phyloP scores from a whole-genome alignment of 768 basidiomycete species.

The Tephrocybe rancida region DNA sequence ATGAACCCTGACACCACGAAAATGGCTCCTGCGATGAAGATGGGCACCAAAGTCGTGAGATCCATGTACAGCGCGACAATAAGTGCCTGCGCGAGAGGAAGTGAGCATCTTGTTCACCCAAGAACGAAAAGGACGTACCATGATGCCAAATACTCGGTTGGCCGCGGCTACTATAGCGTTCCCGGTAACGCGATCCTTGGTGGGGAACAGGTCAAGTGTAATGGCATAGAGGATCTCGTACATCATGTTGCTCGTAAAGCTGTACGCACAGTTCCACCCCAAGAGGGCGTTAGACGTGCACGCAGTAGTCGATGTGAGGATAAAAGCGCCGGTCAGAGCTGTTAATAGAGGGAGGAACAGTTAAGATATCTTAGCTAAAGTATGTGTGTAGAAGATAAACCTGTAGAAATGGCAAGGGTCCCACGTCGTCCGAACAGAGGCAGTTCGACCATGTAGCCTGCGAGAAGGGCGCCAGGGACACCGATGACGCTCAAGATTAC shows the following conservation, averaged over 20 bases:
- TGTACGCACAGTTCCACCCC: conserved; percentile 81
- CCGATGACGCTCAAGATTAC: conserved; percentile 70
- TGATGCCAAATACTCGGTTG: conserved; percentile 66
- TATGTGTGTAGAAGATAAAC: conserved; percentile 38
- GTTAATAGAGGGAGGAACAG: conserved; percentile 28
- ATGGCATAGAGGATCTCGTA: conserved; percentile 77
- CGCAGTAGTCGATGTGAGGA: conserved; percentile 77
- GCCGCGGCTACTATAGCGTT: conserved; percentile 66
- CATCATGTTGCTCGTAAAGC: conserved; percentile 69
- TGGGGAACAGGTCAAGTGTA: conserved; percentile 71
- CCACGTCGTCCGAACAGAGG: conserved; percentile 68
- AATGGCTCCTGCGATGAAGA: conserved; percentile 70
- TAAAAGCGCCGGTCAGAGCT: conserved; percentile 75
- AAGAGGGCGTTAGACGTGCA: conserved; percentile 66
- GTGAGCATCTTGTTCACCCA: background rate
- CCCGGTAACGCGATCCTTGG: conserved; percentile 74
- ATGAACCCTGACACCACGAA: conserved; percentile 62
- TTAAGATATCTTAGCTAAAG: background rate
- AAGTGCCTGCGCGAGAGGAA: conserved; percentile 48
- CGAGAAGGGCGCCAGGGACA: conserved; percentile 71
- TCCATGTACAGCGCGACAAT: conserved; percentile 74
- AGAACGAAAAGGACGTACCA: conserved; percentile 42
- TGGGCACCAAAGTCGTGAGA: conserved; percentile 63
- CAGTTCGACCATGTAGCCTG: conserved; percentile 71
- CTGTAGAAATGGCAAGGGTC: conserved; percentile 63